Evolutionary conservation across 2,329 filamentous ascomycete species (phyloP).

Genomic region (Dryadomyces sulphureus): DNA sequence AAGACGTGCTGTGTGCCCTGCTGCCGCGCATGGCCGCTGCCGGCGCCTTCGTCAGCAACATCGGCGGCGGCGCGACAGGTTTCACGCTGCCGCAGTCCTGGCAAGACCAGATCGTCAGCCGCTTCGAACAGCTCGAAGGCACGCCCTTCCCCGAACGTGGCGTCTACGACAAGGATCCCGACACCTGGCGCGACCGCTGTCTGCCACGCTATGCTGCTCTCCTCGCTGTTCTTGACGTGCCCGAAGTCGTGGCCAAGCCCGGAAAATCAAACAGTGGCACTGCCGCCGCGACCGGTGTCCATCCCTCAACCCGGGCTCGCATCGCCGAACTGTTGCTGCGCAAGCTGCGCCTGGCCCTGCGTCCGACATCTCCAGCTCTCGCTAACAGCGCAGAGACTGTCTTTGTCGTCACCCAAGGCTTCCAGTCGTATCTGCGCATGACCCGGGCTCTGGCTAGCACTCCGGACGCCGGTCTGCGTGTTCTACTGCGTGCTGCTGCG

Average conservation of each 20-base stretch:
- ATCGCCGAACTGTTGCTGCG: slow-evolving; percentile 50
- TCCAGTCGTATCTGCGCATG: slow-evolving; percentile 57
- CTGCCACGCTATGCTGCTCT: slow-evolving; percentile 55
- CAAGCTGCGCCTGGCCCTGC: slow-evolving; percentile 50
- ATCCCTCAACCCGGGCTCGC: slow-evolving; percentile 43
- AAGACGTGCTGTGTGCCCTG: slow-evolving; percentile 54
- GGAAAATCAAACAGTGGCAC: slow-evolving; percentile 24
- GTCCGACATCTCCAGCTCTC: slow-evolving; percentile 40
- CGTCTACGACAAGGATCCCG: slow-evolving; percentile 45
- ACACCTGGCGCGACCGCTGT: slow-evolving; percentile 46
- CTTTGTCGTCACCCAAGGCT: slow-evolving; percentile 62
- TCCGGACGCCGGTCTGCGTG: slow-evolving; percentile 46
- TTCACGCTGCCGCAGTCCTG: slow-evolving; percentile 49
- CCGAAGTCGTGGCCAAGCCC: slow-evolving; percentile 33
- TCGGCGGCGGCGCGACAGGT: slow-evolving; percentile 20
- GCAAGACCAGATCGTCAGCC: slow-evolving; percentile 58
- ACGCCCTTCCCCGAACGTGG: slow-evolving; percentile 51
- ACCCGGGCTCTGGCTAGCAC: slow-evolving; percentile 37
- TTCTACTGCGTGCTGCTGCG: slow-evolving; percentile 49
- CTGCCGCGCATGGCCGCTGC: slow-evolving; percentile 49
- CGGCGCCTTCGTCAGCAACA: slow-evolving; percentile 27
- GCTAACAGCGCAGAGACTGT: slow-evolving; percentile 43
- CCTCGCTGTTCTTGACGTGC: slow-evolving; percentile 45
- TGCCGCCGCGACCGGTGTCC: slow-evolving; percentile 38
- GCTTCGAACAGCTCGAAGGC: slow-evolving; percentile 50